Evolutionary conservation across 2,329 filamentous ascomycete species (phyloP).

Genomic region (Aureobasidium namibiae): DNA sequence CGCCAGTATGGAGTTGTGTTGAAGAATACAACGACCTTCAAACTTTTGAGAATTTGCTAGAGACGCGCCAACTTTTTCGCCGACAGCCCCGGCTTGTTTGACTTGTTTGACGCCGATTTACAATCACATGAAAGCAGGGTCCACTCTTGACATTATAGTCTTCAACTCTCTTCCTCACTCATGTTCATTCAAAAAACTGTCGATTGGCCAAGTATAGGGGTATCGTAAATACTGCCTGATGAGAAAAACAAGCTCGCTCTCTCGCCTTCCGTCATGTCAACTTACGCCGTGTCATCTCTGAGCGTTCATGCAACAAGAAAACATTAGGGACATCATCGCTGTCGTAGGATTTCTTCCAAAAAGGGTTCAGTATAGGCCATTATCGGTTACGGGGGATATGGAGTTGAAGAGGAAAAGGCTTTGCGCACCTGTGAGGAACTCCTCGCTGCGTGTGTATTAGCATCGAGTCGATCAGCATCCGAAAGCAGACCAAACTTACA

Average conservation of each 20-base stretch:
- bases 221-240: constrained; percentile 3
- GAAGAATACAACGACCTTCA: neutral
- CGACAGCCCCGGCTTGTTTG: neutral
- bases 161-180: neutral
- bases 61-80: neutral
- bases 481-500: constrained; percentile 33
- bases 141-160: neutral
- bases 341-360: constrained; percentile 12
- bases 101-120: neutral
- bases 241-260: neutral
- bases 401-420: constrained; percentile 46
- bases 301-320: neutral
- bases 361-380: constrained; percentile 38
- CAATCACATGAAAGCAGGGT: constrained; percentile 10
- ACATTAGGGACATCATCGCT: constrained; percentile 2
- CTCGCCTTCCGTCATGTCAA: neutral
- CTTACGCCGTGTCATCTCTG: neutral
- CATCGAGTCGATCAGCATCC: neutral
- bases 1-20: neutral
- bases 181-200: neutral
- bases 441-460: constrained; percentile 32
- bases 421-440: constrained; percentile 49
- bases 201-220: constrained; percentile 1
- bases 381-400: constrained; percentile 44
- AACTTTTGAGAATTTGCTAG: neutral